These are phyloP conservation scores for Tuber magnatum DNA, from an alignment of 495 filamentous ascomycete species.

Conservation along the genomic window DNA sequence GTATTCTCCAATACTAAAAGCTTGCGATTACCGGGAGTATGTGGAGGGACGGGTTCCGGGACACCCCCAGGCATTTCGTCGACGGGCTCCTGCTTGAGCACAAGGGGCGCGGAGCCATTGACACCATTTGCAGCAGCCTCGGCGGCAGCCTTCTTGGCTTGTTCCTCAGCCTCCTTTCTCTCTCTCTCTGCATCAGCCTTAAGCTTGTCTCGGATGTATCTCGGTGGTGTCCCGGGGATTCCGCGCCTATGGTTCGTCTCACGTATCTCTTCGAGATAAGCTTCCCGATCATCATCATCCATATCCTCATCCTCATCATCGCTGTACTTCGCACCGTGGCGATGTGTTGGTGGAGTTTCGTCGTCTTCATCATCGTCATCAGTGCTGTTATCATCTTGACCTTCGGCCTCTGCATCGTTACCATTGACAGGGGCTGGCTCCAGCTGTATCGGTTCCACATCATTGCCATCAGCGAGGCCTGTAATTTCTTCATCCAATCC, in stretches of 20 bases:
- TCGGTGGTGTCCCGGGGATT: constrained; percentile 38
- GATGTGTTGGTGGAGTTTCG: constrained; percentile 15
- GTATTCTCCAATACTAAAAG: constrained; percentile 18
- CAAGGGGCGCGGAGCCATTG: background rate
- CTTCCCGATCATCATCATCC: constrained; percentile 38
- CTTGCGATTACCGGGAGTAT: constrained; percentile 26
- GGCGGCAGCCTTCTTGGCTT: constrained; percentile 35
- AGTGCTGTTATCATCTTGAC: constrained; percentile 17
- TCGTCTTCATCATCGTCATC: constrained; percentile 36
- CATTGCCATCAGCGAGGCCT: constrained; percentile 44
- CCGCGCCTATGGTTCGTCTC: constrained; percentile 38
- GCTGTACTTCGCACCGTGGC: constrained; percentile 17
- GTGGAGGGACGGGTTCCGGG: constrained; percentile 11
- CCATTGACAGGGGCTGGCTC: constrained; percentile 26
- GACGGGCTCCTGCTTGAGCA: constrained; percentile 25
- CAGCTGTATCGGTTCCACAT: constrained; percentile 32
- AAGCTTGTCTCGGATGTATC: constrained; percentile 32
- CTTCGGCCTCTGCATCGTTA: constrained; percentile 11
- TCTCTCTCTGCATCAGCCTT: constrained; percentile 37
- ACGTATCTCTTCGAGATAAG: constrained; percentile 38
- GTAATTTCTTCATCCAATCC: constrained; percentile 44
- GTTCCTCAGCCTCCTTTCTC: constrained; percentile 38
- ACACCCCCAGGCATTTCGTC: constrained; percentile 25
- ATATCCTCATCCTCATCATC: constrained; percentile 38
- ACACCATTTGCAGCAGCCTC: constrained; percentile 15